Percentiles rank a stretch among this genome's conserved stretches.
Conservation (phyloP, 1,139 yeast genomes). For the Debaryomyces sp. region DNA sequence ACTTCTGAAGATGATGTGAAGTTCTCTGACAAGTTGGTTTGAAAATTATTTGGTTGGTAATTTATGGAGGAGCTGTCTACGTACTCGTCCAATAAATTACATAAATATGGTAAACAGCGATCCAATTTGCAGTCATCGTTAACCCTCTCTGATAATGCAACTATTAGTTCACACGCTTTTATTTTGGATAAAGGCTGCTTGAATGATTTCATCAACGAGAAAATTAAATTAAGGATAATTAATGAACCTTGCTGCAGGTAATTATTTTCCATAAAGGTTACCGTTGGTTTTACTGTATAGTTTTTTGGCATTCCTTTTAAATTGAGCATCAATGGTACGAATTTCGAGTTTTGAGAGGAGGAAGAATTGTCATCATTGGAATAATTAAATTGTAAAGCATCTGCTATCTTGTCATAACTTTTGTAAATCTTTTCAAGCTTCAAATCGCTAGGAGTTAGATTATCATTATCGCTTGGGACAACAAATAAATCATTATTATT, state of each 20-base stretch:
- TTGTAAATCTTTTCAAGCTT: conserved; percentile 60
- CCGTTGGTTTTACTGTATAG: conserved; percentile 45
- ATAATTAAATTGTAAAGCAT: conserved; percentile 49
- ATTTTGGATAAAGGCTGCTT: conserved; percentile 63
- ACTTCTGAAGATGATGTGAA: conserved; percentile 42
- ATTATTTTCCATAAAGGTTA: conserved; percentile 14
- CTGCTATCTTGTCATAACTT: conserved; percentile 56
- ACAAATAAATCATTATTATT: conserved; percentile 27
- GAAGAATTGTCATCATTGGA: conserved; percentile 11
- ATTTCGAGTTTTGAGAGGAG: conserved; percentile 4
- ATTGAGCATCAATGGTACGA: conserved; percentile 49
- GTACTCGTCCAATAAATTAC: conserved; percentile 46
- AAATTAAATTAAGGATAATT: conserved; percentile 62
- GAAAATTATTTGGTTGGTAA: conserved; percentile 9
- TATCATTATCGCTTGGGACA: conserved; percentile 21
- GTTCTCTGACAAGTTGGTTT: conserved; percentile 5
- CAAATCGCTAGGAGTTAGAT: conserved; percentile 51
- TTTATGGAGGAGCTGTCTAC: conserved; percentile 17
- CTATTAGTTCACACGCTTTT: conserved; percentile 73
- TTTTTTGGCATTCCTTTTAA: conserved; percentile 49
- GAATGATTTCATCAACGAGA: conserved; percentile 67
- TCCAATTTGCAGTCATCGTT: conserved; percentile 86
- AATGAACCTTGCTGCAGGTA: conserved; percentile 55
- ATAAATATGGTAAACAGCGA: conserved; percentile 78
- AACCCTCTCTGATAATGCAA: conserved; percentile 75